These are phyloP conservation scores for Fusarium xyrophilum DNA, from an alignment of 2,329 filamentous ascomycete species.

Conservation along the genomic window DNA sequence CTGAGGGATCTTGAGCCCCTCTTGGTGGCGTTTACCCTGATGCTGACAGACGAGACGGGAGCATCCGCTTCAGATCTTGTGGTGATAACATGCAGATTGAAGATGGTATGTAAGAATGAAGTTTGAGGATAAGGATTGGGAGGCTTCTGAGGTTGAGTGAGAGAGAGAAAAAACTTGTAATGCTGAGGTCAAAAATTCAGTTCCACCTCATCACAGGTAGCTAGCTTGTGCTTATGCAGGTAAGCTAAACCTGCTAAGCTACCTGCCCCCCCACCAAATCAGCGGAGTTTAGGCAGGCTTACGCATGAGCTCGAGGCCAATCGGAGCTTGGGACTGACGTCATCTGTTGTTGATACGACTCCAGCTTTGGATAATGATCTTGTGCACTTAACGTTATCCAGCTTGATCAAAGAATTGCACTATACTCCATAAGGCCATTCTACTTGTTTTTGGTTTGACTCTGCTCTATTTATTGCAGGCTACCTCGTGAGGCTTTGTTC, in stretches of 20 bases:
- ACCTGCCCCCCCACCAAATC: background rate
- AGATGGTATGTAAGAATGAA: background rate
- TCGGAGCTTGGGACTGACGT: slow-evolving; percentile 26
- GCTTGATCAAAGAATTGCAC: too few species aligned
- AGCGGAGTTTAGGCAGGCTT: slow-evolving; percentile 35
- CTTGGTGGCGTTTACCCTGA: slow-evolving; percentile 27
- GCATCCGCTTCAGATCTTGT: background rate
- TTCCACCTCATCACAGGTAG: background rate
- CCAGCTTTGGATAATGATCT: background rate
- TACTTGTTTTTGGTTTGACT: background rate
- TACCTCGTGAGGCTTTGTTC: background rate
- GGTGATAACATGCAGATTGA: background rate
- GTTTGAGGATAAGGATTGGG: background rate
- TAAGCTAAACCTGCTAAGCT: slow-evolving; percentile 20
- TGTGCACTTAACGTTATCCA: background rate
- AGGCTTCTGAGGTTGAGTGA: background rate
- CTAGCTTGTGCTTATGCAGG: slow-evolving; percentile 5
- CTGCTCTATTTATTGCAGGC: too few species aligned
- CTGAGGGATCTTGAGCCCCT: slow-evolving; percentile 22
- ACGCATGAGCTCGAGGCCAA: slow-evolving; percentile 12
- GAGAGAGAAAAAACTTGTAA: slow-evolving; percentile 21
- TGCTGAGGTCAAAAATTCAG: slow-evolving; percentile 12
- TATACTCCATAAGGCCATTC: fast-evolving
- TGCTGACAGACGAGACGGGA: background rate
- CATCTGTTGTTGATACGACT: background rate